Evolutionary conservation across 2,329 filamentous ascomycete genomes (phyloP).

Genomic region (Karstenula rhodostoma): DNA sequence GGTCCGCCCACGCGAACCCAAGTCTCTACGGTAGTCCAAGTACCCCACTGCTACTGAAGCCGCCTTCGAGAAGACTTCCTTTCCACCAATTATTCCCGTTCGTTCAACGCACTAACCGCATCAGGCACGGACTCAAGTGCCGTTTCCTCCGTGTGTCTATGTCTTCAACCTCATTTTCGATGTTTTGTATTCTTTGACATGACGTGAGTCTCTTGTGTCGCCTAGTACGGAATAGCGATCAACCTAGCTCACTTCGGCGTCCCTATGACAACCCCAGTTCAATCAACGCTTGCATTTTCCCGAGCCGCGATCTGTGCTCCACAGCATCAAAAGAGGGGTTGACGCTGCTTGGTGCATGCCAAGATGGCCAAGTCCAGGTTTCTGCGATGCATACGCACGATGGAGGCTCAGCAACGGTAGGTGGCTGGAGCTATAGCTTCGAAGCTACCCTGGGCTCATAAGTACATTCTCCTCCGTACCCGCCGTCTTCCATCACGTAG

Average conservation of each 20-base stretch:
- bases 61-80: slow-evolving; percentile 29
- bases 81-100: slow-evolving; percentile 39
- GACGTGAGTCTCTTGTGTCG: slow-evolving; percentile 22
- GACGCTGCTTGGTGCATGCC: slow-evolving; percentile 22
- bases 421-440: slow-evolving; percentile 23
- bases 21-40: background rate
- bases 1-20: slow-evolving; percentile 9
- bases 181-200: slow-evolving; percentile 19
- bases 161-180: slow-evolving; percentile 24
- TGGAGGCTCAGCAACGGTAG: slow-evolving; percentile 14
- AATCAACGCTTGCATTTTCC: slow-evolving; percentile 16
- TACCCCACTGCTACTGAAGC: slow-evolving; percentile 20
- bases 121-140: slow-evolving; percentile 31
- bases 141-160: slow-evolving; percentile 32
- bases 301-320: slow-evolving; percentile 9
- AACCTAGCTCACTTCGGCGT: slow-evolving; percentile 23
- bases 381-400: slow-evolving; percentile 15
- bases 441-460: slow-evolving; percentile 18
- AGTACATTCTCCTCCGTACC: slow-evolving; percentile 19
- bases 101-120: slow-evolving; percentile 17
- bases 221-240: slow-evolving; percentile 27
- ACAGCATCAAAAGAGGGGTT: slow-evolving; percentile 15
- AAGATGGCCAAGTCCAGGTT: slow-evolving; percentile 22
- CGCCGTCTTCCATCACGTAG: slow-evolving; percentile 7
- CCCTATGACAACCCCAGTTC: slow-evolving; percentile 28